These are phyloP conservation scores for Gastrolobium villosum DNA, from an alignment of 306 rosid genomes.

Conservation along the genomic window DNA sequence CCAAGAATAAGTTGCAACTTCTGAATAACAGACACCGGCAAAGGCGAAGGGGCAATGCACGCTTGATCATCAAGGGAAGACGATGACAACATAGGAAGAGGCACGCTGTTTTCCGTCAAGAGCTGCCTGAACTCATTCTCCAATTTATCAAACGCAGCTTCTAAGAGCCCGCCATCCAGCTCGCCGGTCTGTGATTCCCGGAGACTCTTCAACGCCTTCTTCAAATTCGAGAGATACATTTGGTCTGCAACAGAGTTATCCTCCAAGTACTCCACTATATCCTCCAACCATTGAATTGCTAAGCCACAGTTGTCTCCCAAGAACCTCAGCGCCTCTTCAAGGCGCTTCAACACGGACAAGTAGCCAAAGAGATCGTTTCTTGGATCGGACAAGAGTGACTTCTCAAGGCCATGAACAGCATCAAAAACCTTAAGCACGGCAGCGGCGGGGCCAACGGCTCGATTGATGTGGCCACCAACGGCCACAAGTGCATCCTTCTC, in stretches of 20 bases:
- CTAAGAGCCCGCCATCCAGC: conserved; percentile 93
- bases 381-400: conserved; percentile 85
- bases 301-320: conserved; percentile 90
- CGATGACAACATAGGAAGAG: conserved; percentile 74
- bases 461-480: conserved; percentile 94
- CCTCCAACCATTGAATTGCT: conserved; percentile 98
- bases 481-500: conserved; percentile 88
- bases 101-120: conserved; percentile 83
- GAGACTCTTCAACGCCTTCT: conserved; percentile 75
- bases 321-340: conserved; percentile 91
- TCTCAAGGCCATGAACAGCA: conserved; percentile 98
- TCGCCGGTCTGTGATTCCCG: conserved; percentile 69
- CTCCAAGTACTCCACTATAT: conserved; percentile 94
- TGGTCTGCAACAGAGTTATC: conserved; percentile 85
- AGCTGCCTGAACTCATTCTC: conserved; percentile 86
- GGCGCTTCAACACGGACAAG: conserved; percentile 88
- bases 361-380: conserved; percentile 86
- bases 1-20: conserved; percentile 89
- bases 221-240: conserved; percentile 71
- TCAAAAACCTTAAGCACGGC: conserved; percentile 98
- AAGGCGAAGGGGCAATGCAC: conserved; percentile 94
- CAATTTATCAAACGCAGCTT: conserved; percentile 85
- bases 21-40: conserved; percentile 83
- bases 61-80: conserved; percentile 70
- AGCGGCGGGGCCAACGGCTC: conserved; percentile 97